A percentile compares a stretch with the other conserved stretches of the same genome.
These are phyloP conservation scores for Kodamaea neixiangensis DNA, from an alignment of 805 yeast genomes.

Conservation along the genomic window DNA sequence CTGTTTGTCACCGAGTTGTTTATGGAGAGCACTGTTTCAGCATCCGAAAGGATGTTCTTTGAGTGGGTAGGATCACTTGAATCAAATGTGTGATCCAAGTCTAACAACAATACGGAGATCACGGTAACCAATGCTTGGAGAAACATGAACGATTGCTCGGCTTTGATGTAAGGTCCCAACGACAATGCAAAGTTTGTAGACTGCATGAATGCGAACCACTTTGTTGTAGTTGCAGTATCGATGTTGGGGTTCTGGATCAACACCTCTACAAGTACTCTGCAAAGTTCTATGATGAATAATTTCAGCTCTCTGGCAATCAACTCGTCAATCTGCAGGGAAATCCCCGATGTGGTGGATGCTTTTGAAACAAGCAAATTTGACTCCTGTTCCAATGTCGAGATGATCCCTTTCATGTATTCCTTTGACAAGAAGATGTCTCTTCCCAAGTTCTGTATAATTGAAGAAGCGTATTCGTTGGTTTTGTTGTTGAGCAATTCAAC, in stretches of 20 bases:
- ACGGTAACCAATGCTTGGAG: conserved; percentile 51
- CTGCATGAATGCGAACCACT: conserved; percentile 61
- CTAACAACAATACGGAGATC: conserved; percentile 54
- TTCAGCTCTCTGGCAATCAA: conserved; percentile 29
- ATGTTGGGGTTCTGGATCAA: conserved; percentile 39
- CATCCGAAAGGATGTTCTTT: conserved; percentile 29
- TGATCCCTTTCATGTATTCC: conserved; percentile 24
- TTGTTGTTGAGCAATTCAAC: conserved; percentile 28
- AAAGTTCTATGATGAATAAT: conserved; percentile 33
- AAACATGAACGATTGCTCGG: conserved; percentile 29
- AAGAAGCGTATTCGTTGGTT: conserved; percentile 21
- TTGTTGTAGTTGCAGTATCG: conserved; percentile 32
- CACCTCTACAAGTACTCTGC: conserved; percentile 41
- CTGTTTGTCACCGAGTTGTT: conserved; percentile 40
- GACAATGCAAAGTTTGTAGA: conserved; percentile 26
- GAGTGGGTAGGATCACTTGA: conserved; percentile 22
- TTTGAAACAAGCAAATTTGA: conserved; percentile 9
- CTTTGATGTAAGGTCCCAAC: conserved; percentile 27
- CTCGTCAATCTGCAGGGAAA: conserved; percentile 21
- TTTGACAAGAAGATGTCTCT: conserved; percentile 38
- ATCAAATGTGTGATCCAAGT: conserved; percentile 53
- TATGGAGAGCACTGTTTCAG: conserved; percentile 37
- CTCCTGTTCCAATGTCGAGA: conserved; percentile 18
- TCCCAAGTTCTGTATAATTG: conserved; percentile 38
- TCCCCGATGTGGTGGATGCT: conserved; percentile 13